Percentiles rank a stretch among this genome's conserved stretches.
Conservation (phyloP, 345 rosid species). For the Erysimum cheiranthoides region DNA sequence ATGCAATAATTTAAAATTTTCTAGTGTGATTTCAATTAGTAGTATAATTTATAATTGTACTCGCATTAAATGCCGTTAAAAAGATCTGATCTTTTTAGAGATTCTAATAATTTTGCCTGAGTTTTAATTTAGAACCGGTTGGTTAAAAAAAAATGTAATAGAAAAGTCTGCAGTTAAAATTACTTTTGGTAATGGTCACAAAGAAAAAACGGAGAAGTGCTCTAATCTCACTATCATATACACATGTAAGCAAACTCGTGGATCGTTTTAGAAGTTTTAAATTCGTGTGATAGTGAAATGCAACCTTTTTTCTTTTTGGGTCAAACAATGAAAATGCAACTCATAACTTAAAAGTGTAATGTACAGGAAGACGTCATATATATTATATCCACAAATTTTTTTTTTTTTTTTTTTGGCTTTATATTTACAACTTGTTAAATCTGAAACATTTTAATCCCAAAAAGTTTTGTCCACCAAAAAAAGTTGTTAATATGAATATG, state of each 20-base stretch:
- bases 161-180: no score
- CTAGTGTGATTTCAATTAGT: no score
- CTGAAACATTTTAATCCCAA: not conserved
- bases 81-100: no score
- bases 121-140: no score
- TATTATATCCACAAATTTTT: conserved; percentile 8
- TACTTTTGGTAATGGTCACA: not conserved
- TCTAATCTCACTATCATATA: not conserved
- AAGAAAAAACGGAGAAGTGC: not conserved
- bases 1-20: no score
- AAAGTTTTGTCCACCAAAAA: conserved; percentile 16
- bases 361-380: not conserved
- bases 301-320: no score
- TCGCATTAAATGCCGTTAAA: no score
- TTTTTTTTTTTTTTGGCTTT: not conserved
- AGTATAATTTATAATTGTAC: no score
- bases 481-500: conserved; percentile 26
- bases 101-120: no score
- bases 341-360: not conserved
- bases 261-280: not conserved
- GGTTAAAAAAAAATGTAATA: no score
- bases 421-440: conserved; percentile 17
- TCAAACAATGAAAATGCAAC: not conserved
- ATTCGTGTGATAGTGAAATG: not conserved
- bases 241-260: not conserved